A percentile compares a stretch with the other conserved stretches of the same genome.
Evolutionary conservation across 495 filamentous ascomycete species (phyloP).

Genomic region (Podospora comata): DNA sequence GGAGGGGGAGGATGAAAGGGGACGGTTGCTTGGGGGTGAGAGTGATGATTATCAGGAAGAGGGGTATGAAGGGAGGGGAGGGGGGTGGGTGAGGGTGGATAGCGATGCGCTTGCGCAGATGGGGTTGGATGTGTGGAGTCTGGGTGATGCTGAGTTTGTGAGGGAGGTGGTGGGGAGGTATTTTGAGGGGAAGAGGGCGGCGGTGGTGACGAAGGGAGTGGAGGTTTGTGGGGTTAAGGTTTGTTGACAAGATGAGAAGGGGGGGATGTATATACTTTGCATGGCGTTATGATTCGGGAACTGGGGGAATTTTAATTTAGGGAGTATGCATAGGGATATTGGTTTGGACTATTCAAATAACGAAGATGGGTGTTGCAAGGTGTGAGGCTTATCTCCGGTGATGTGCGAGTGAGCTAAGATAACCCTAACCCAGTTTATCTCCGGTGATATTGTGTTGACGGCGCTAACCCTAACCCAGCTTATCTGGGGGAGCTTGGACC

Average conservation of each 20-base stretch:
- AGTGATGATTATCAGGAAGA: not conserved
- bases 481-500: too few relatives aligned
- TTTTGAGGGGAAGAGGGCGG: constrained; percentile 62
- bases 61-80: constrained; percentile 27
- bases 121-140: constrained; percentile 87
- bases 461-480: too few relatives aligned
- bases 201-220: constrained; percentile 67
- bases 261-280: not conserved
- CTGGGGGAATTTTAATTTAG: not conserved
- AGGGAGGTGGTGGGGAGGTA: constrained; percentile 64
- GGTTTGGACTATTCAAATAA: not conserved
- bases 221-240: constrained; percentile 81
- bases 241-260: constrained; percentile 43
- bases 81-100: constrained; percentile 53
- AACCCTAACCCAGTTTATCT: not conserved
- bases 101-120: constrained; percentile 72
- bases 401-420: not conserved
- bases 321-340: not conserved
- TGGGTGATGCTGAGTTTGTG: constrained; percentile 69
- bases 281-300: not conserved
- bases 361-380: not conserved
- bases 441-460: too few relatives aligned
- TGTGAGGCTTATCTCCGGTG: not conserved
- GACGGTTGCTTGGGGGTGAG: constrained; percentile 22
- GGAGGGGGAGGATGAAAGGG: constrained; percentile 29